Base-by-base conservation (phyloP, 2,329 filamentous ascomycete species). In the Cyclaneusma minus region DNA sequence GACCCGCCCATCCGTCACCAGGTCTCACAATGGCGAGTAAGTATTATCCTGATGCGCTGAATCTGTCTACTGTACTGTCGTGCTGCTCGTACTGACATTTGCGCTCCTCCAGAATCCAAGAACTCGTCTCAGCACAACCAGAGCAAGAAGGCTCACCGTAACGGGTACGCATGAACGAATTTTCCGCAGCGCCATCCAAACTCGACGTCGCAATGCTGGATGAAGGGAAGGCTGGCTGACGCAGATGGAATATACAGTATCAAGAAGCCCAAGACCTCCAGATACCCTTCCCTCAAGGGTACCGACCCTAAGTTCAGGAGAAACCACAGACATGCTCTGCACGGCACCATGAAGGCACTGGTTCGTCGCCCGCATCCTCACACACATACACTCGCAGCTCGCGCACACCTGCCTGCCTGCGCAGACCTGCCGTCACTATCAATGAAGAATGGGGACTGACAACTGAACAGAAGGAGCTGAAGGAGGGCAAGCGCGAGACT, bases 101-200 rank as follows among this genome's bases (percentile, higher is more conserved):
- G 19, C 19, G 16, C 17, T 25, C 5, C 18, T 21, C 13, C 57
- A 94, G 85, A 95, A 74, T 95, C 89, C 53, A 95, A 95, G 84
- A 95, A 95, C 78, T 91, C 83, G 67, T 94, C 87, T 54, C 87
- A 95, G 73, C 84, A 94, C 69, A 94, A 94, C 68, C 80, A 89
- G 76, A 74, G 72, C 60, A 80, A 80, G 70, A 98, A 98, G 81
- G 85, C 84, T 66, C 89, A 98, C 78, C 77, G 79, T 58, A 98
- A 98, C 72, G 89, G 89, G 87, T 94, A 78, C 51, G 77, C 66
- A 21, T 22, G 34, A 25, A 27, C 14, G 20, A 16, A n/a, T n/a
- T n/a, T n/a, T n/a, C n/a, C n/a, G n/a, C n/a, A n/a, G n/a, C 7
- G 29, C 16, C 21, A 27, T 22, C 15, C 8, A 8, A 16, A 24